phyloP scores from a whole-genome alignment of 148 eudicot species.

The Linanthus parryae region DNA sequence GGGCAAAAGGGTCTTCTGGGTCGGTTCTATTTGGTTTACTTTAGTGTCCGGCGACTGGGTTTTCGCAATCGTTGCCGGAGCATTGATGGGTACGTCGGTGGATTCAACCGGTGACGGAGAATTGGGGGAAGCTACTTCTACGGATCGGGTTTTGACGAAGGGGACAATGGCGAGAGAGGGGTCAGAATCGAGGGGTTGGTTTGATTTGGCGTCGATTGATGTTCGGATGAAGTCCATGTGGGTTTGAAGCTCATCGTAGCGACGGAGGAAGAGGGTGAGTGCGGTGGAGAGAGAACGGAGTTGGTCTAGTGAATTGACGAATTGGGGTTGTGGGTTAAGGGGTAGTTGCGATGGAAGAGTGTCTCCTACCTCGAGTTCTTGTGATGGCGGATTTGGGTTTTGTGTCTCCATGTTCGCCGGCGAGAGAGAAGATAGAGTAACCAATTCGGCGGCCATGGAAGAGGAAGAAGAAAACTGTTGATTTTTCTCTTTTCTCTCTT shows the following conservation, averaged over 20 bases:
- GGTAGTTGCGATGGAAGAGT: no score
- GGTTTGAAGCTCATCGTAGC: slow-evolving; percentile 2
- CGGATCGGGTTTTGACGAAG: neutral
- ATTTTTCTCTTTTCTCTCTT: no score
- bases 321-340: no score
- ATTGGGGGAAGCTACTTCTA: no score
- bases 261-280: slow-evolving; percentile 4
- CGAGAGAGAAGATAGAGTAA: no score
- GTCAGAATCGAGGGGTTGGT: slow-evolving; percentile 2
- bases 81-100: no score
- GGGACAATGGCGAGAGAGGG: neutral
- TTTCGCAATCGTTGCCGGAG: neutral
- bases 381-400: no score
- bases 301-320: neutral
- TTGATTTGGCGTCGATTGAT: neutral
- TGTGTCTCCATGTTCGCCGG: no score
- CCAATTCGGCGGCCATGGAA: no score
- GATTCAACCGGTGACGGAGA: no score
- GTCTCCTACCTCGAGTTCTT: no score
- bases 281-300: slow-evolving; percentile 6
- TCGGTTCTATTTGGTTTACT: neutral
- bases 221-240: slow-evolving; percentile 1
- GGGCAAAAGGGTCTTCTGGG: neutral
- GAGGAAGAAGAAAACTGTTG: no score
- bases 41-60: neutral